phyloP scores from a whole-genome alignment of 345 rosid species.

The Stellera chamaejasme region DNA sequence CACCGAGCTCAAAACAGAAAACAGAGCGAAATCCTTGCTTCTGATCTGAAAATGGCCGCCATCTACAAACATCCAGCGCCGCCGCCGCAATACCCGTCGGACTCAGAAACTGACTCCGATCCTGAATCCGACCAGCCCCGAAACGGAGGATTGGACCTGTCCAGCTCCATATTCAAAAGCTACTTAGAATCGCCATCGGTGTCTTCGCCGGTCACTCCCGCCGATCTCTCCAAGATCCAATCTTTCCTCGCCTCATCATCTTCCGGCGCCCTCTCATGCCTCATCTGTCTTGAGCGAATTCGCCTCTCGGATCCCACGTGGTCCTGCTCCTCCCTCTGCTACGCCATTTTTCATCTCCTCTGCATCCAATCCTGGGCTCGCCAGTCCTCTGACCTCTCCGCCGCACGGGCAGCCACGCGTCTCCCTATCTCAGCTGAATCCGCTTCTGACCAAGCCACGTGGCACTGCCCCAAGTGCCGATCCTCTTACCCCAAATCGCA shows the following conservation, averaged over 20 bases:
- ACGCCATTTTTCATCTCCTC: slow-evolving; percentile 70
- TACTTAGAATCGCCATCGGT: slow-evolving; percentile 59
- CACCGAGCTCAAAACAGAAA: not conserved
- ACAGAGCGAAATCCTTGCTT: not conserved
- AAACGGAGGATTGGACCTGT: slow-evolving; percentile 37
- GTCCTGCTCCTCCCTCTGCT: slow-evolving; percentile 78
- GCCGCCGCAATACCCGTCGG: slow-evolving; percentile 5
- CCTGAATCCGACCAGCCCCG: slow-evolving; percentile 48
- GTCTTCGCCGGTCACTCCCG: slow-evolving; percentile 31
- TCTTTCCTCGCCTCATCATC: slow-evolving; percentile 78
- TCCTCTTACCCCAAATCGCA: slow-evolving; percentile 41
- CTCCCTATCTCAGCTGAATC: slow-evolving; percentile 41
- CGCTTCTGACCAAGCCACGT: slow-evolving; percentile 42
- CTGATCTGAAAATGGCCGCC: slow-evolving; percentile 29
- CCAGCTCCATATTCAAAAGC: slow-evolving; percentile 69
- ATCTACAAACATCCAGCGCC: slow-evolving; percentile 23
- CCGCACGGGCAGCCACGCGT: slow-evolving; percentile 57
- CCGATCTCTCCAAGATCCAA: slow-evolving; percentile 78
- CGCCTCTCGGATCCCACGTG: slow-evolving; percentile 74
- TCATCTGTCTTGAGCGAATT: slow-evolving; percentile 87
- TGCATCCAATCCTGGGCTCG: slow-evolving; percentile 95
- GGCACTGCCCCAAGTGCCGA: slow-evolving; percentile 94
- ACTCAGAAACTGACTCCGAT: slow-evolving; percentile 52
- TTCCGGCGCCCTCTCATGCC: slow-evolving; percentile 81
- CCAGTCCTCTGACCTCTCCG: slow-evolving; percentile 61